Evolutionary conservation across 2,329 filamentous ascomycete genomes (phyloP), one percentile per base, ranked within the genome.

Genomic region (Botryotinia narcissicola): DNA sequence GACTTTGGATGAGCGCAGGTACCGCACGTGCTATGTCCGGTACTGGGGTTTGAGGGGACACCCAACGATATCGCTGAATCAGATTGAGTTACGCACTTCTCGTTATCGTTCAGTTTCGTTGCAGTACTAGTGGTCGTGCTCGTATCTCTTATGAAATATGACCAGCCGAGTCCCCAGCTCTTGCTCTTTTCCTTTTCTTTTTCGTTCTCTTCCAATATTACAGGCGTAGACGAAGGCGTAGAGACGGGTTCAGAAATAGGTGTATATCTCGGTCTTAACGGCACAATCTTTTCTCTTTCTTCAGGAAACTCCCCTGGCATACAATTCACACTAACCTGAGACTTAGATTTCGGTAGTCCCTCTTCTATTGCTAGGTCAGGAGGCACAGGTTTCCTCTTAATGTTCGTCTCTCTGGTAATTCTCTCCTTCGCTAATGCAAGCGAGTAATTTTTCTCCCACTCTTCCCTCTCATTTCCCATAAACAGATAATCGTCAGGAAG

Each of bases 11-110:
- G 76, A 1, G 71, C 70, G 69, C 48, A 68, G 20, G 32, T 42
- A 3, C 25, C 35, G 37, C 64, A 68, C 10, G n/a, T 42, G 8
- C 4, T n/a, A n/a, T 75, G 74, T 22, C 75, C 74, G 22, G 76
- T 74, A 60, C 72, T 76, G 3, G 67, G 72, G 7, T 74, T 72
- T 29, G 76, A 54, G 3, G 51, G 14, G 14, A 18, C 77, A 2
- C 75, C 61, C 16, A 76, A 63, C 14, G 78, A 79, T 20, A 77
- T 73, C 4, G 74, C 75, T 9, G 78, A 79, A 54, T 79, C 76
- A 3, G 74, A 76, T 44, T 73, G 73, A 9, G 67, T 70, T 29
- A 73, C 29, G 1, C 64, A 63, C 42, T 75, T 77, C 22, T 70
- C 72, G 14, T n/a, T 40, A 3, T 14, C 16, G 12, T 67, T 69